Evolutionary conservation across 139 green algal genomes (phyloP), one percentile per base, ranked within the genome.

Genomic region (Gonium pectorale): DNA sequence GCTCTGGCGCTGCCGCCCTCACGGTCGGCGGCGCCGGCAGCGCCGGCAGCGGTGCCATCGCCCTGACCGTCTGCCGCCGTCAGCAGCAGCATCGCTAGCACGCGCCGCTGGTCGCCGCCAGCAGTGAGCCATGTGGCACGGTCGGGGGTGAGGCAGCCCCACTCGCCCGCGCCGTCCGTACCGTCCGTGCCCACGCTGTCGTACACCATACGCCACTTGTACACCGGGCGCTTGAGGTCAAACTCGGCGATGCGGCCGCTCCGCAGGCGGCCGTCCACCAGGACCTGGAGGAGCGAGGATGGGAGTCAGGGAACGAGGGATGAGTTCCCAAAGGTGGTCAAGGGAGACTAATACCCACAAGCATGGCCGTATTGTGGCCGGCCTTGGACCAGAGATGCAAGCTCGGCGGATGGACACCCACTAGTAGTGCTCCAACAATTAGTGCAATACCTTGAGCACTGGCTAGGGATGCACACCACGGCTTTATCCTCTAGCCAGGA

Each of bases 61-160:
- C 62, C 37, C 38, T 51, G 35, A 35, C 66, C 6, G 33, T 6
- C 62, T 68, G 62, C 62, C 62, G 29, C 62, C 31, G 62, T 31
- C 62, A 29, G 29, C 8, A 31, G n/a, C 62, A 7, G 7, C 62
- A 41, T 64, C 56, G 62, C 40, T 31, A 41, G 51, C 71, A 80
- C 71, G 19, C 46, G 51, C 35, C 71, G 71, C 71, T 67, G 67
- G 71, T 80, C 67, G 71, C 71, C 71, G 71, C 67, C 51, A 24
- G 38, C 38, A 9, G 62, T 68, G 22, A 80, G 22, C 71, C 71
- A 80, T 0, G 33, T 67, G 71, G 35, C 37, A 0, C 51, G 52
- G 22, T 35, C 35, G 19, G 40, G 22, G 35, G 49, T 33, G 51
- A 80, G 71, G 51, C 33, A 67, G 51, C 71, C 71, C 71, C 71